phyloP scores from a whole-genome alignment of 768 basidiomycete species.

The Phlebiopsis gigantea region DNA sequence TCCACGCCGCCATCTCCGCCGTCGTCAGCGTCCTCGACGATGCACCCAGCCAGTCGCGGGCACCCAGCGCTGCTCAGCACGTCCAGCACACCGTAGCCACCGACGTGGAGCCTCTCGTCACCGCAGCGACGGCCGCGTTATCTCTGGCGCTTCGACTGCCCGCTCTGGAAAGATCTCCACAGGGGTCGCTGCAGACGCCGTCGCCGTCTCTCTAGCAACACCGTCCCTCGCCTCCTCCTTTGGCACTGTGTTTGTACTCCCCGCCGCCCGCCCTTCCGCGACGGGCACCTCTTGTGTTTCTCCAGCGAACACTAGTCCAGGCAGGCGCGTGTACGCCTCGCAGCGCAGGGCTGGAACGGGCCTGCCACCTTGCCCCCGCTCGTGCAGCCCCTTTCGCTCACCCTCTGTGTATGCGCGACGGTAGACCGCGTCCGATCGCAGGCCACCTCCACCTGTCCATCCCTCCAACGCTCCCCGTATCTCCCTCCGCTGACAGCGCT shows the following conservation, averaged over 20 bases:
- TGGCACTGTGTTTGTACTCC: not conserved
- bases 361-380: no score
- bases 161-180: slow-evolving; percentile 5
- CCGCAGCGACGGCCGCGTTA: not conserved
- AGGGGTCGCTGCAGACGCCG: not conserved
- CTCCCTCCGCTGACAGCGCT: not conserved
- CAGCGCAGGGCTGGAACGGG: not conserved
- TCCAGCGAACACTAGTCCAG: no score
- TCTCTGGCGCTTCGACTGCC: slow-evolving; percentile 4
- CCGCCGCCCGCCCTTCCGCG: not conserved
- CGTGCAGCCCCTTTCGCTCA: not conserved
- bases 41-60: not conserved
- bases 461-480: not conserved
- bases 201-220: slow-evolving; percentile 1
- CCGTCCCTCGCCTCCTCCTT: not conserved
- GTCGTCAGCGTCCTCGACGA: not conserved
- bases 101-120: not conserved
- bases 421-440: not conserved
- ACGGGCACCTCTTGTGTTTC: no score
- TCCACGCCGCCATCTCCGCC: not conserved
- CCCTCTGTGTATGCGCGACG: not conserved
- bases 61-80: not conserved
- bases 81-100: not conserved
- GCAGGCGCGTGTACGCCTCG: not conserved
- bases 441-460: not conserved